phyloP scores from a whole-genome alignment of 2,329 filamentous ascomycete species.

The Berkeleyomyces basicola region DNA sequence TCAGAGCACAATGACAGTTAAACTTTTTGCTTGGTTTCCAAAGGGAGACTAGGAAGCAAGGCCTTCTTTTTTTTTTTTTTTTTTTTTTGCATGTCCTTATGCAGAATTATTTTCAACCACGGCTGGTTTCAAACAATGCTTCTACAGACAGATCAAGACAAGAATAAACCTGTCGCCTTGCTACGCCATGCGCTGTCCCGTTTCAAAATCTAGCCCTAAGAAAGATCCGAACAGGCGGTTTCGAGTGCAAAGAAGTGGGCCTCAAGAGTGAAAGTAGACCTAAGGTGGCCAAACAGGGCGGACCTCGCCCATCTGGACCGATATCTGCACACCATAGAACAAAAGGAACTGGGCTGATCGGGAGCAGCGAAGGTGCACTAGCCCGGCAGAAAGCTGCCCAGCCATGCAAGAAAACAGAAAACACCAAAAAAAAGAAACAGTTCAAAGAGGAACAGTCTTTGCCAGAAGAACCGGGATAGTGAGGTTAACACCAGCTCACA shows the following conservation, averaged over 20 bases:
- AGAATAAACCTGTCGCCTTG: not conserved
- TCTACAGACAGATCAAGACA: not conserved
- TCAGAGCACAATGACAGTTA: not conserved
- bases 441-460: not conserved
- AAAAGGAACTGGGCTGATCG: not conserved
- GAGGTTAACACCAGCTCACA: not conserved
- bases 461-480: not conserved
- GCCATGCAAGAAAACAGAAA: not conserved
- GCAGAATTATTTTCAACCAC: not conserved
- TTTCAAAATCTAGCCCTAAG: not conserved
- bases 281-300: not conserved
- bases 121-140: not conserved
- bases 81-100: not conserved
- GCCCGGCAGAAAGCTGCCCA: not conserved
- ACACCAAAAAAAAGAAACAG: not conserved
- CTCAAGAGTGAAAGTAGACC: not conserved
- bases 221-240: not conserved
- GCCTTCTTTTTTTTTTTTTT: no score
- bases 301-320: not conserved
- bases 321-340: not conserved
- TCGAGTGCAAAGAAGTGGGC: not conserved
- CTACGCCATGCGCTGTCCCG: not conserved
- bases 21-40: not conserved
- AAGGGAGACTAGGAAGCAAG: no score
- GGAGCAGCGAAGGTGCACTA: not conserved